A percentile compares a stretch with the other conserved stretches of the same genome.
Evolutionary conservation across 345 rosid genomes (phyloP).

Genomic region (Eucalyptus regnans): DNA sequence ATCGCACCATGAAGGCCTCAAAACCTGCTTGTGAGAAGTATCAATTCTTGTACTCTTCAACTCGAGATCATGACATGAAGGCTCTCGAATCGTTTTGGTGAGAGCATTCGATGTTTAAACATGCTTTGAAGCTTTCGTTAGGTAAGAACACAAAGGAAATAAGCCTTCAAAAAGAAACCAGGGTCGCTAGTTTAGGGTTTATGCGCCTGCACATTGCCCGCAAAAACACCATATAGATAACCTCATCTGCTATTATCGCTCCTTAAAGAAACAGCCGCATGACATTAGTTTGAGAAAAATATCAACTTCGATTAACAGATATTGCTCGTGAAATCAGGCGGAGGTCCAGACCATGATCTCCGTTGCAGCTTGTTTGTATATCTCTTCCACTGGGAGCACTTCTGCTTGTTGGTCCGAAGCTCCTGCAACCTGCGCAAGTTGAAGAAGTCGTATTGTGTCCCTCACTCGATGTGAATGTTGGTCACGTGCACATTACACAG

Average conservation of each 20-base stretch:
- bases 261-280: neutral
- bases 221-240: neutral
- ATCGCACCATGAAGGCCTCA: neutral
- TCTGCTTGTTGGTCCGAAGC: slow-evolving; percentile 19
- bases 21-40: neutral
- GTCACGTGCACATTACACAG: neutral
- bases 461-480: neutral
- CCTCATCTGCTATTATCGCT: neutral
- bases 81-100: neutral
- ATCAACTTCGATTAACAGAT: neutral
- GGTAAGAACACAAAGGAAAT: neutral
- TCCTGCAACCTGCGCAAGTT: slow-evolving; percentile 12
- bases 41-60: neutral
- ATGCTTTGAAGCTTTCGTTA: neutral
- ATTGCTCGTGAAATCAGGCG: slow-evolving; percentile 4
- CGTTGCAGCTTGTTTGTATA: slow-evolving; percentile 43
- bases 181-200: neutral
- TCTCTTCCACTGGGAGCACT: slow-evolving; percentile 26
- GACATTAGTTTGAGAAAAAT: neutral
- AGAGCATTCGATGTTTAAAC: neutral
- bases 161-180: neutral
- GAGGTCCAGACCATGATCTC: slow-evolving; percentile 39
- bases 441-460: neutral
- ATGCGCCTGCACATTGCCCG: neutral
- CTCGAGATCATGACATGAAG: neutral